phyloP scores from a whole-genome alignment of 306 rosid genomes.

The Pterocarpus macrocarpus region DNA sequence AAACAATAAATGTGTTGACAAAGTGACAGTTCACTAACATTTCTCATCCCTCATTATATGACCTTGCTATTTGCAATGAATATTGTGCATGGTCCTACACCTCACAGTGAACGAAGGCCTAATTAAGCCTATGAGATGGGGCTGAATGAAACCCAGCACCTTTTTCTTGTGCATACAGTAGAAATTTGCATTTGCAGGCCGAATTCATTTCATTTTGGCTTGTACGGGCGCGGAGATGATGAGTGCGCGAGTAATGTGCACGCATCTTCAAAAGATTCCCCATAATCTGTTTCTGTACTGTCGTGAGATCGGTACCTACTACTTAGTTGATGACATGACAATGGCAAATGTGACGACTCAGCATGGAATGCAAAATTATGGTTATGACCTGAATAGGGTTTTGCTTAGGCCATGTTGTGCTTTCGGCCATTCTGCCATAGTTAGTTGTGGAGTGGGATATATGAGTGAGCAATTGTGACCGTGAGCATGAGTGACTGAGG shows the following conservation, averaged over 20 bases:
- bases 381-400: neutral
- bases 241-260: slow-evolving; percentile 14
- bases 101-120: neutral
- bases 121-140: neutral
- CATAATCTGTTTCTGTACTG: neutral
- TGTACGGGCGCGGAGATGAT: neutral
- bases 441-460: neutral
- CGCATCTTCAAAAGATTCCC: neutral
- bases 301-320: neutral
- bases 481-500: neutral
- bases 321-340: slow-evolving; percentile 26
- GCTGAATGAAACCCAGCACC: neutral
- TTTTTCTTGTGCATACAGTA: neutral
- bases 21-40: no score
- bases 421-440: neutral
- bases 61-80: slow-evolving; percentile 3
- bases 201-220: slow-evolving; percentile 2
- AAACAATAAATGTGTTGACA: no score
- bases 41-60: neutral
- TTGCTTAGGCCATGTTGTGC: neutral
- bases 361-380: neutral
- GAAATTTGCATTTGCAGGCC: neutral
- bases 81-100: slow-evolving; percentile 30
- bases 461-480: slow-evolving; percentile 4
- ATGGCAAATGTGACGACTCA: slow-evolving; percentile 36